A percentile compares a stretch with the other conserved stretches of the same genome.
phyloP scores from a whole-genome alignment of 202 grass and related monocot species.

The Brachypodium distachyon region DNA sequence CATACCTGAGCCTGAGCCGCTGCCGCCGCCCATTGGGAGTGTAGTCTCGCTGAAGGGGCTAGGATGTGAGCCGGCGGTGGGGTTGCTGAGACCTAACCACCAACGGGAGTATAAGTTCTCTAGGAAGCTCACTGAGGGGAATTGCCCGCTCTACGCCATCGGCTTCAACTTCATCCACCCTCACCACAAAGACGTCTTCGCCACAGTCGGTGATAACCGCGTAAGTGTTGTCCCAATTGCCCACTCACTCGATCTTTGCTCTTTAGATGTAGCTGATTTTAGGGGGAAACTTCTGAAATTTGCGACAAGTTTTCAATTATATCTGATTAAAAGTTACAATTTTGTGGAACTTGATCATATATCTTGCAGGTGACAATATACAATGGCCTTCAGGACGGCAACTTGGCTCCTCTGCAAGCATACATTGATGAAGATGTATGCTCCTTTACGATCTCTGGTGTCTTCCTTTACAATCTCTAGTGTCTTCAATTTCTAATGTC shows the following conservation, averaged over 20 bases:
- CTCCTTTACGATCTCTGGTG: background rate
- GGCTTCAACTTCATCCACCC: slow-evolving; percentile 90
- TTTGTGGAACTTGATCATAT: background rate
- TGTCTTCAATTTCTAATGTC: slow-evolving; percentile 12
- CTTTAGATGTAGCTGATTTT: background rate
- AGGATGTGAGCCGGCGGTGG: slow-evolving; percentile 72
- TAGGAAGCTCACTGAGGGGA: slow-evolving; percentile 78
- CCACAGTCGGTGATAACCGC: slow-evolving; percentile 77
- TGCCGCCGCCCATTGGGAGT: slow-evolving; percentile 27
- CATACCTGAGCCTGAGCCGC: background rate
- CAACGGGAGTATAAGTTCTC: slow-evolving; percentile 73
- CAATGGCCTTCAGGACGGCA: slow-evolving; percentile 78
- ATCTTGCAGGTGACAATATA: slow-evolving; percentile 75
- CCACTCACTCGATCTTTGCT: background rate
- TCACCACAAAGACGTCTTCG: slow-evolving; percentile 86
- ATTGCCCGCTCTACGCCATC: slow-evolving; percentile 90
- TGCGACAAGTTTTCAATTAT: background rate
- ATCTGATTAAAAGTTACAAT: background rate
- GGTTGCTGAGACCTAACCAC: slow-evolving; percentile 46
- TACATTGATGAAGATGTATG: slow-evolving; percentile 90
- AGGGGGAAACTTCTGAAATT: background rate
- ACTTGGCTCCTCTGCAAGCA: slow-evolving; percentile 67
- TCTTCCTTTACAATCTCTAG: no score
- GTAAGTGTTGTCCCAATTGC: slow-evolving; percentile 5
- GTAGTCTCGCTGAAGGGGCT: slow-evolving; percentile 34